Conservation (phyloP, 139 green algal genomes). For the Chlorokybus atmophyticus region DNA sequence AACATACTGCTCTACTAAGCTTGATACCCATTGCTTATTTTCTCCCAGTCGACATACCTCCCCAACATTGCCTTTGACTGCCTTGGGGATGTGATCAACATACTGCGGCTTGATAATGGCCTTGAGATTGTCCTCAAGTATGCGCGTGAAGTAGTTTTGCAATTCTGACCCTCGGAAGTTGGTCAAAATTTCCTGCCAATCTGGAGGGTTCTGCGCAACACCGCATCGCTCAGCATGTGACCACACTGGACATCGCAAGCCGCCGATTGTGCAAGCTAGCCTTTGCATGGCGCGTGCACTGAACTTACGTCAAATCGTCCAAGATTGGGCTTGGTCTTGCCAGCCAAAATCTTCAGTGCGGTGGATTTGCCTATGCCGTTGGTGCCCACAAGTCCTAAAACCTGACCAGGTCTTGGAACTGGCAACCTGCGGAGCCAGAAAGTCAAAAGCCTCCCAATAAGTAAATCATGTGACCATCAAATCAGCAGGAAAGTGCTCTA, state of each 20-base stretch:
- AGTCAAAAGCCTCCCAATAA: not conserved
- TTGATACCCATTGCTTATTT: too few species aligned
- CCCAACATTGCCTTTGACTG: conserved; percentile 74
- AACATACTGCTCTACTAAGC: too few species aligned
- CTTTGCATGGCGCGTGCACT: too few species aligned
- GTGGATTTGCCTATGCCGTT: conserved; percentile 99
- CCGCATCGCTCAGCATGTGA: too few species aligned
- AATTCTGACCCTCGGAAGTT: conserved; percentile 94
- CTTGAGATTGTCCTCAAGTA: conserved; percentile 95
- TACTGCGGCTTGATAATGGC: conserved; percentile 85
- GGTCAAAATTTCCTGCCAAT: conserved; percentile 94
- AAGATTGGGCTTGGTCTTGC: conserved; percentile 98
- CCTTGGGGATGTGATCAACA: conserved; percentile 96
- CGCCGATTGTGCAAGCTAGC: too few species aligned
- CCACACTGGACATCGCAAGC: too few species aligned
- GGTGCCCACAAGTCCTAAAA: conserved; percentile 92
- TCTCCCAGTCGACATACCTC: not conserved
- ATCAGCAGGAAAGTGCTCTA: too few species aligned
- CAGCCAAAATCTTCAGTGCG: conserved; percentile 89
- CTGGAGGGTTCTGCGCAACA: conserved; percentile 52
- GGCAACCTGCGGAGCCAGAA: conserved; percentile 45
- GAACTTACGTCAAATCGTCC: conserved; percentile 65
- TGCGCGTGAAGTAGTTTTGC: conserved; percentile 96
- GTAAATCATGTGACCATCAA: too few species aligned
- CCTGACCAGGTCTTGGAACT: conserved; percentile 76